Conservation (phyloP, 176 grass and related monocot genomes). For the Pharus latifolius region DNA sequence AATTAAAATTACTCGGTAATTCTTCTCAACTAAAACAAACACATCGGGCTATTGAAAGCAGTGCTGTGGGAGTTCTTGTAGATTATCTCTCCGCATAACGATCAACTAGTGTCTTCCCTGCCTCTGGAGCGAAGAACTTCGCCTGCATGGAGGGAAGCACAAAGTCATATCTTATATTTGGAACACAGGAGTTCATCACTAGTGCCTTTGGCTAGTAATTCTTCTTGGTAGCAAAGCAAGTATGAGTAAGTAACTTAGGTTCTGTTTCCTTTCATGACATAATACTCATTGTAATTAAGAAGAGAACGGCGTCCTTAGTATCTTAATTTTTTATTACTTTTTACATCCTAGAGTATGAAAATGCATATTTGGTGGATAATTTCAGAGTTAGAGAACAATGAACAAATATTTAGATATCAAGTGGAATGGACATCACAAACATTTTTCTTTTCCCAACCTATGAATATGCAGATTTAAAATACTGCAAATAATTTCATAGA, state of each 20-base stretch:
- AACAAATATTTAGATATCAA: not conserved
- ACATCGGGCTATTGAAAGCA: not conserved
- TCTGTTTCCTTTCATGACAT: too few relatives aligned
- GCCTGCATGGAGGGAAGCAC: slow-evolving; percentile 45
- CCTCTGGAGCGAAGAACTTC: slow-evolving; percentile 77
- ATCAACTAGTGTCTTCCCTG: slow-evolving; percentile 77
- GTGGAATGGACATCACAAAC: not conserved
- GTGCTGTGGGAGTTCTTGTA: not conserved
- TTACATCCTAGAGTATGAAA: not conserved
- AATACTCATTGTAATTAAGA: too few relatives aligned
- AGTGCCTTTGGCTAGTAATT: not conserved
- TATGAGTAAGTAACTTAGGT: too few relatives aligned
- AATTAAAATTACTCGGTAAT: not conserved
- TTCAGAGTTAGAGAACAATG: not conserved
- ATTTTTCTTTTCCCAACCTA: not conserved
- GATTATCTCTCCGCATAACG: slow-evolving; percentile 47
- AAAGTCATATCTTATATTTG: slow-evolving; percentile 1
- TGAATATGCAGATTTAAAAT: not conserved
- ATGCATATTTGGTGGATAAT: not conserved
- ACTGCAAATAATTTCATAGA: not conserved
- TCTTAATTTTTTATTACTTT: not conserved
- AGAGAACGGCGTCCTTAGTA: not conserved
- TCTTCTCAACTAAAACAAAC: not conserved
- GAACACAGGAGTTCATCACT: not conserved
- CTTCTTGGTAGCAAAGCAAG: not conserved